phyloP scores from a whole-genome alignment of 2,329 filamentous ascomycete genomes.

The Paraconiothyrium sp. region DNA sequence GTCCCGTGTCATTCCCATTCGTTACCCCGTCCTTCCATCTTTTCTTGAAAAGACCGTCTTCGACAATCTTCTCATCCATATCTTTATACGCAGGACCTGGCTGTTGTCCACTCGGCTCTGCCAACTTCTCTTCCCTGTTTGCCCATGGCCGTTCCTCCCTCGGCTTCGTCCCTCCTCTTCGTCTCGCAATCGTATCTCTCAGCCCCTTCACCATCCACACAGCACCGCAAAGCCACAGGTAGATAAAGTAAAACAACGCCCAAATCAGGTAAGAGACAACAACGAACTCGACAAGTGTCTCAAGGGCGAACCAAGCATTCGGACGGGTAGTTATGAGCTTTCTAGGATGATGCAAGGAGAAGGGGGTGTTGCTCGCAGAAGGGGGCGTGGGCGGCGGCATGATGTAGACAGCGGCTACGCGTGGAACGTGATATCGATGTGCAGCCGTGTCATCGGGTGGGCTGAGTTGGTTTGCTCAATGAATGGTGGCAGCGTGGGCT shows the following conservation, averaged over 20 bases:
- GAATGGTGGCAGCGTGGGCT: neutral
- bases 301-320: conserved; percentile 9
- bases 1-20: neutral
- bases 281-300: conserved; percentile 19
- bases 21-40: neutral
- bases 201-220: conserved; percentile 10
- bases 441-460: neutral
- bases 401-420: neutral
- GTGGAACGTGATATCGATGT: neutral
- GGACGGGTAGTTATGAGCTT: conserved; percentile 7
- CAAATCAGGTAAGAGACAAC: conserved; percentile 18
- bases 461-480: neutral
- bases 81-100: neutral
- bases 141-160: neutral
- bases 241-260: conserved; percentile 23
- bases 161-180: neutral
- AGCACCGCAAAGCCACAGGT: conserved; percentile 16
- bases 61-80: neutral
- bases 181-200: neutral
- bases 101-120: neutral
- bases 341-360: neutral
- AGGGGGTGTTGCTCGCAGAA: neutral
- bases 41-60: neutral
- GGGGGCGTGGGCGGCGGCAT: neutral
- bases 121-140: neutral